Evolutionary conservation across 768 basidiomycete species (phyloP), one percentile per base, ranked within the genome.

Genomic region (Royoungia palumana): DNA sequence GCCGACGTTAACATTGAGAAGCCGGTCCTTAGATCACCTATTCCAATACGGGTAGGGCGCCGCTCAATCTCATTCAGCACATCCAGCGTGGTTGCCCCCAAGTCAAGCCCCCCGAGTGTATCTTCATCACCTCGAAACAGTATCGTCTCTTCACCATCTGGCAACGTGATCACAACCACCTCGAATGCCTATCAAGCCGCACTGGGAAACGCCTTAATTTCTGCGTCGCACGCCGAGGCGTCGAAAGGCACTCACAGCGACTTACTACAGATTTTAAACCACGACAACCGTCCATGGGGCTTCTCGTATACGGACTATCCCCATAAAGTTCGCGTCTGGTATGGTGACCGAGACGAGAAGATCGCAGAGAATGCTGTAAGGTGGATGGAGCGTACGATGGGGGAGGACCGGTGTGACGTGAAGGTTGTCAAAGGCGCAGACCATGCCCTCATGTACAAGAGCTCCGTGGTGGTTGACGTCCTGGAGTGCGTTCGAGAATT

Each of bases 211-310:
- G 93, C 93, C 3, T 77, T 99, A 27, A 83, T 94, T 36, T 90
- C 91, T 20, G 95, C 95, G 0, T 94, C 93, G 1, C 94, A 99
- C 65, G 87, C 94, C 3, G 95, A 98, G 65, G 93, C 92, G 5
- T 81, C 92, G 21, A 86, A 85, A 55, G 94, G 96, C 41, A 89
- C 89, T 0, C 91, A 95, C 58, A 80, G 83, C 48, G 96, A 99
- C 70, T 78, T 99, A 14, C 64, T 97, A 51, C 86, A 91, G 59
- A 95, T 99, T 63, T 75, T 97, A 46, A 93, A 94, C 59, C 90
- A 91, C 55, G 88, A 90, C 57, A 83, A 87, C 38, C 82, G 83
- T 54, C 83, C 89, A 1, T 92, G 89, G 89, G 95, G 91, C 1
- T 94, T 96, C 70, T 85, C 84, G 10, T 97, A 97, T 63, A 66